phyloP scores from a whole-genome alignment of 2,329 filamentous ascomycete species.

The Cladosporium colombiae region DNA sequence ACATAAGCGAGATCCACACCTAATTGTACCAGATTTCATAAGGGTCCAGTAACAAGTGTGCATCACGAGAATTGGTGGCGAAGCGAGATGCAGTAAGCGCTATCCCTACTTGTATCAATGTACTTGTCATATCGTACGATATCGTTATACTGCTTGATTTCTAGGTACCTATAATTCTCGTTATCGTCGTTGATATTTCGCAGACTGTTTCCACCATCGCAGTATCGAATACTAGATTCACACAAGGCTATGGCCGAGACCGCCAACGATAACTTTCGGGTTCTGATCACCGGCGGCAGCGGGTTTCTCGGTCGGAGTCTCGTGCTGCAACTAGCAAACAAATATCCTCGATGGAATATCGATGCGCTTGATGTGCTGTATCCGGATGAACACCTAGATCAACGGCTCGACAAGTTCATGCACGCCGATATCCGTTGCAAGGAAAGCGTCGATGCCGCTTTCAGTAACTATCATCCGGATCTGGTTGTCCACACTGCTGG shows the following conservation, averaged over 20 bases:
- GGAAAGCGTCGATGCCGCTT: conserved; percentile 42
- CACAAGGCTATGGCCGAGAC: background rate
- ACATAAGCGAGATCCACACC: conserved; percentile 2
- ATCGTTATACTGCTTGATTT: background rate
- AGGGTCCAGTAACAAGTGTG: background rate
- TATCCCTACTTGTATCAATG: background rate
- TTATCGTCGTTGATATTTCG: background rate
- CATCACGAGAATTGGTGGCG: conserved; percentile 13
- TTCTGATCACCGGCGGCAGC: conserved; percentile 51
- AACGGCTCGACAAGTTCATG: conserved; percentile 36
- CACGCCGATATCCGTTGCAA: conserved; percentile 44
- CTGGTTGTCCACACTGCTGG: conserved; percentile 88
- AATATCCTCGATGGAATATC: conserved; percentile 41
- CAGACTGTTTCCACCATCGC: background rate
- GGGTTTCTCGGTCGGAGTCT: conserved; percentile 50
- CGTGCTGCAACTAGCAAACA: conserved; percentile 41
- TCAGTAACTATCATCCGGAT: conserved; percentile 69
- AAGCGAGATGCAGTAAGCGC: conserved; percentile 13
- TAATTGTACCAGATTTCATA: background rate
- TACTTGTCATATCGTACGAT: conserved; percentile 6
- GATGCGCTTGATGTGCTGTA: conserved; percentile 45
- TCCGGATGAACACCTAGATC: conserved; percentile 22
- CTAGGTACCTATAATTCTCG: background rate
- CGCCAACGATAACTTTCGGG: background rate
- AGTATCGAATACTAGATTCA: background rate